These are phyloP conservation scores for Stagonosporopsis cucurbitacearum DNA, from an alignment of 2,329 filamentous ascomycete genomes.

Conservation along the genomic window DNA sequence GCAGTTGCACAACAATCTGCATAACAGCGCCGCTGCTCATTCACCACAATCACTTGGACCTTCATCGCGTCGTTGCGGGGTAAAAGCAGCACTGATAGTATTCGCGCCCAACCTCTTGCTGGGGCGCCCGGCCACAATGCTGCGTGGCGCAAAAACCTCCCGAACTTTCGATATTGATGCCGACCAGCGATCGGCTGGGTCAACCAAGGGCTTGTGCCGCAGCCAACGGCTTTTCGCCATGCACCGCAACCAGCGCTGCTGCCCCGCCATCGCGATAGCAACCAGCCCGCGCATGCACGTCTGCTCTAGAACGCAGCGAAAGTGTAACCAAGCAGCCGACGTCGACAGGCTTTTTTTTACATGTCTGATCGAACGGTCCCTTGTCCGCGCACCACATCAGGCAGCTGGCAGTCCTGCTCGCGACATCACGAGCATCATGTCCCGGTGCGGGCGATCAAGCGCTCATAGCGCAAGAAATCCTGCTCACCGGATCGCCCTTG, in stretches of 20 bases:
- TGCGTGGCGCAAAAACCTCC: constrained; percentile 25
- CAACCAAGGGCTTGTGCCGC: constrained; percentile 5
- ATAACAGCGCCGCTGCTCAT: not conserved
- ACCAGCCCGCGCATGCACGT: constrained; percentile 22
- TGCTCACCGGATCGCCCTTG: constrained; percentile 4
- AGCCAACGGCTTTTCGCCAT: constrained; percentile 11
- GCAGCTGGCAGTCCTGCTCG: constrained; percentile 1
- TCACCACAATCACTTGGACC: not conserved
- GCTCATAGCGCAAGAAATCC: constrained; percentile 5
- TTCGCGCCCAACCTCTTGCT: constrained; percentile 14
- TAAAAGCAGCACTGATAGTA: constrained; percentile 6
- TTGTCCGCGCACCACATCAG: not conserved
- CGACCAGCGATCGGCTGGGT: constrained; percentile 29
- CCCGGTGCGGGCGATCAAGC: constrained; percentile 3
- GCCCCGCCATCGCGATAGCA: constrained; percentile 37
- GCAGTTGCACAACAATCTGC: not conserved
- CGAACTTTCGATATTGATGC: constrained; percentile 38
- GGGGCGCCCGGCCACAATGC: constrained; percentile 7
- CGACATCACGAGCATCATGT: not conserved
- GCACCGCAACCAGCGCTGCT: constrained; percentile 16
- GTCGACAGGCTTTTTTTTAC: not conserved
- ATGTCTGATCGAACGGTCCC: not conserved
- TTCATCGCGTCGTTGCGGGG: not conserved
- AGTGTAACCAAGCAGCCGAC: not conserved
- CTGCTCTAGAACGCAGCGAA: constrained; percentile 10